Evolutionary conservation across 177 flowering plant genomes (phyloP).

Genomic region (Vitis hybrid): DNA sequence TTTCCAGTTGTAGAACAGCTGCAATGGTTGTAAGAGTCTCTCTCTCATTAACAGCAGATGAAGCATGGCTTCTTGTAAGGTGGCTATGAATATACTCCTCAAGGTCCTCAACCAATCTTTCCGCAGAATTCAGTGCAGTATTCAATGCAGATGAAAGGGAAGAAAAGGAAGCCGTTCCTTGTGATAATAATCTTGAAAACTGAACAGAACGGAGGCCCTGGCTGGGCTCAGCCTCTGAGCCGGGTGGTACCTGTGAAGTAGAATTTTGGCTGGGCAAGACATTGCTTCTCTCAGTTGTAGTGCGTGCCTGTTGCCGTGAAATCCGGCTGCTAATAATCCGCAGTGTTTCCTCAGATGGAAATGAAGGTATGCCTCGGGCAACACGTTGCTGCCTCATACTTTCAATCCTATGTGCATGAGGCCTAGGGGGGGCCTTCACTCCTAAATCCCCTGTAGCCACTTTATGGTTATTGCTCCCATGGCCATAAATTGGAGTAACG

Average conservation of each 20-base stretch:
- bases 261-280: not conserved
- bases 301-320: not conserved
- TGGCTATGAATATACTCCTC: slow-evolving; percentile 19
- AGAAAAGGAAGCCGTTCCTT: slow-evolving; percentile 40
- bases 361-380: slow-evolving; percentile 4
- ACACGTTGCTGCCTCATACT: slow-evolving; percentile 36
- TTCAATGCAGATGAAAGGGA: slow-evolving; percentile 34
- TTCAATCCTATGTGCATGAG: slow-evolving; percentile 48
- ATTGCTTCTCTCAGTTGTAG: slow-evolving; percentile 14
- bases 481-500: slow-evolving; percentile 71
- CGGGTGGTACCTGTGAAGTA: slow-evolving; percentile 4
- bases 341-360: slow-evolving; percentile 30
- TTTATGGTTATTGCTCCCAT: slow-evolving; percentile 22
- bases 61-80: slow-evolving; percentile 12
- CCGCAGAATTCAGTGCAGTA: slow-evolving; percentile 30
- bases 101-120: slow-evolving; percentile 37
- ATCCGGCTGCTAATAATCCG: slow-evolving; percentile 18
- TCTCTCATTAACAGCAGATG: slow-evolving; percentile 10
- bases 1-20: slow-evolving; percentile 21
- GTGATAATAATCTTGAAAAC: slow-evolving; percentile 30
- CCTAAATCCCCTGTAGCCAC: slow-evolving; percentile 21
- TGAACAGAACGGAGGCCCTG: slow-evolving; percentile 19
- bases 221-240: slow-evolving; percentile 2
- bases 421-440: slow-evolving; percentile 45
- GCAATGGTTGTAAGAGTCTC: slow-evolving; percentile 21